A percentile compares a stretch with the other conserved stretches of the same genome.
These are phyloP conservation scores for Geotrichum cucujoidarum DNA, from an alignment of 1,139 yeast species.

Conservation along the genomic window DNA sequence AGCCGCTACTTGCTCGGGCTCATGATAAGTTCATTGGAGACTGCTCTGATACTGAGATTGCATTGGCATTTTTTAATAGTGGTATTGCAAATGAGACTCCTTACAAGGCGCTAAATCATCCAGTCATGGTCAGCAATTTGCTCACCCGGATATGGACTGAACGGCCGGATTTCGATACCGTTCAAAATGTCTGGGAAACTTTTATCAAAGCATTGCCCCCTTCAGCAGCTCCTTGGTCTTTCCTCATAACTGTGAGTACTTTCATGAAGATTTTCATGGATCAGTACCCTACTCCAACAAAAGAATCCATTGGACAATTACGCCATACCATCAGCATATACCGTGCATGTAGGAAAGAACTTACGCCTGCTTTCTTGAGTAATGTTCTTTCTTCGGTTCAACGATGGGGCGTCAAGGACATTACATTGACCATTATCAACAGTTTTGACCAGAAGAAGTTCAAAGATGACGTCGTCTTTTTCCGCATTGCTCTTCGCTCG, in stretches of 20 bases:
- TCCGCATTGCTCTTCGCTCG: conserved; percentile 72
- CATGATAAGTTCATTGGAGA: conserved; percentile 79
- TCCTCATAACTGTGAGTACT: conserved; percentile 63
- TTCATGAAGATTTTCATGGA: conserved; percentile 66
- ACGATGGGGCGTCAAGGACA: conserved; percentile 61
- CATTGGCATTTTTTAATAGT: conserved; percentile 67
- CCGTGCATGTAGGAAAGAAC: conserved; percentile 52
- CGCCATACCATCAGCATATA: conserved; percentile 55
- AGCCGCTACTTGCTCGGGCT: conserved; percentile 53
- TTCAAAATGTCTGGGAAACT: conserved; percentile 53
- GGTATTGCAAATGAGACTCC: conserved; percentile 67
- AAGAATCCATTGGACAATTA: conserved; percentile 54
- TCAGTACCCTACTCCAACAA: conserved; percentile 49
- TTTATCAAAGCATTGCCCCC: conserved; percentile 63
- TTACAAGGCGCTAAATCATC: conserved; percentile 65
- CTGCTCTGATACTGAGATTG: conserved; percentile 66
- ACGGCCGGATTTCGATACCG: conserved; percentile 38
- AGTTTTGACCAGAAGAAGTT: conserved; percentile 57
- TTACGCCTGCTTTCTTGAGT: conserved; percentile 68
- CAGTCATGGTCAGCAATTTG: conserved; percentile 65
- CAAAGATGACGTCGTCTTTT: conserved; percentile 62
- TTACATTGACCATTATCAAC: conserved; percentile 58
- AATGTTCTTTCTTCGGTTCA: conserved; percentile 65
- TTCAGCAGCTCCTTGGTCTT: conserved; percentile 59
- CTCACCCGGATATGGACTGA: conserved; percentile 56